Conservation (phyloP, 2,329 filamentous ascomycete species). For the Paracorniculantispora psalliotae region DNA sequence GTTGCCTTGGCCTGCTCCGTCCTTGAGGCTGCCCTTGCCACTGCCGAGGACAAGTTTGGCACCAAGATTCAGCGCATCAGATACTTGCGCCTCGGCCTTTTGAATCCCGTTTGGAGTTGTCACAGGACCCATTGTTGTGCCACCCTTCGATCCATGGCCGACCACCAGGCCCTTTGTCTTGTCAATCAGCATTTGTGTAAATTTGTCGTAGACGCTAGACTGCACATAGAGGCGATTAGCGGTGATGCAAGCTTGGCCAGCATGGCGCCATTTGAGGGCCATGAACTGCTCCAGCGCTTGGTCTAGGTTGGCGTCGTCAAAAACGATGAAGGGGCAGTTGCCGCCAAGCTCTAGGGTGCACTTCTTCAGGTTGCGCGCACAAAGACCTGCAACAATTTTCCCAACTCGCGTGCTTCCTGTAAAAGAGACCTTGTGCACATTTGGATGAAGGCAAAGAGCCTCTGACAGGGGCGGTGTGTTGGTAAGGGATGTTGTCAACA, state of each 20-base stretch:
- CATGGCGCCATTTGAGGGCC: conserved; percentile 63
- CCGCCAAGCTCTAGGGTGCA: conserved; percentile 65
- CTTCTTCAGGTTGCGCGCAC: conserved; percentile 61
- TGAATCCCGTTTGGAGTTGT: conserved; percentile 29
- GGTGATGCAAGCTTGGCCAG: conserved; percentile 67
- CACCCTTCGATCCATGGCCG: conserved; percentile 51
- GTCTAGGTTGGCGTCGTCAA: conserved; percentile 65
- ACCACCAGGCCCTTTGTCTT: conserved; percentile 50
- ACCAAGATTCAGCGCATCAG: conserved; percentile 43
- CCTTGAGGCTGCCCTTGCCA: neutral
- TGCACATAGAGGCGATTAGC: conserved; percentile 59
- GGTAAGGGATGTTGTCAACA: conserved; percentile 40
- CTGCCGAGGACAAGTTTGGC: conserved; percentile 11
- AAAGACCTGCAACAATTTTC: conserved; percentile 56
- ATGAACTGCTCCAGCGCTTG: conserved; percentile 59
- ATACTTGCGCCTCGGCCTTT: conserved; percentile 44
- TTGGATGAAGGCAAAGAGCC: conserved; percentile 40
- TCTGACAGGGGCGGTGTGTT: conserved; percentile 42
- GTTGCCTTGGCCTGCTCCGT: conserved; percentile 37
- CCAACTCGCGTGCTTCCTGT: conserved; percentile 70
- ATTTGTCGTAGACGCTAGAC: conserved; percentile 54
- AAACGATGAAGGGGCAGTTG: conserved; percentile 61
- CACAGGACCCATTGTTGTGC: conserved; percentile 31
- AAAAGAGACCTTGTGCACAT: conserved; percentile 64
- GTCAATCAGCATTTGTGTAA: conserved; percentile 50